Percentiles rank a stretch among this genome's conserved stretches.
Conservation (phyloP, 2,329 filamentous ascomycete species). For the Diaporthe sp. region DNA sequence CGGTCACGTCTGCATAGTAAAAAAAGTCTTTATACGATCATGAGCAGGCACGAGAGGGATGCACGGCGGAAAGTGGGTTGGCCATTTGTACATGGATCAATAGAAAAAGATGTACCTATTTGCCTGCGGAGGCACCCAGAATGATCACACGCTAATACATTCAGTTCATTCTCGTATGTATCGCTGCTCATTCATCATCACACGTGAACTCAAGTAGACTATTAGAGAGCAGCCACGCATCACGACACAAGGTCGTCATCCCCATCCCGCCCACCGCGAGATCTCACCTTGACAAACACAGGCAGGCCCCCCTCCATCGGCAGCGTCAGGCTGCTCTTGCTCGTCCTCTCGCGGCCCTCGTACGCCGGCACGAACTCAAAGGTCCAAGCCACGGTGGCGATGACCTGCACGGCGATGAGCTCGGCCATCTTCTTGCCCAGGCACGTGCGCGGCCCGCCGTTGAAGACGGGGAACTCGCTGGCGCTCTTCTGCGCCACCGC, state of each 20-base stretch:
- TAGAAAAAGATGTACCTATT: slow-evolving; percentile 13
- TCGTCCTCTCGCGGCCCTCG: slow-evolving; percentile 61
- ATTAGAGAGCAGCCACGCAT: neutral
- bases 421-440: slow-evolving; percentile 77
- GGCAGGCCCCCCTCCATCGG: slow-evolving; percentile 75
- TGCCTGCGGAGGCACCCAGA: slow-evolving; percentile 19
- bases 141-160: slow-evolving; percentile 21
- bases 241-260: neutral
- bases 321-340: slow-evolving; percentile 73
- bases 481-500: slow-evolving; percentile 59
- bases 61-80: neutral
- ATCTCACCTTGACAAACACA: slow-evolving; percentile 52
- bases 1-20: slow-evolving; percentile 17
- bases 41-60: neutral
- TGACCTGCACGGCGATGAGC: slow-evolving; percentile 68
- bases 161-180: neutral
- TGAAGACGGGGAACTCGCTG: slow-evolving; percentile 75
- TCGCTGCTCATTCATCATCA: neutral
- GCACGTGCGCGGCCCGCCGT: slow-evolving; percentile 73
- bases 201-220: neutral
- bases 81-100: slow-evolving; percentile 1
- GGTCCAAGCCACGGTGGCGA: slow-evolving; percentile 61
- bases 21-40: slow-evolving; percentile 14
- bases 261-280: slow-evolving; percentile 6
- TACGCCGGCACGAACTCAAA: slow-evolving; percentile 67